A percentile compares a stretch with the other conserved stretches of the same genome.
Conservation (phyloP, 2,329 filamentous ascomycete genomes). For the Colletotrichum acutatum region DNA sequence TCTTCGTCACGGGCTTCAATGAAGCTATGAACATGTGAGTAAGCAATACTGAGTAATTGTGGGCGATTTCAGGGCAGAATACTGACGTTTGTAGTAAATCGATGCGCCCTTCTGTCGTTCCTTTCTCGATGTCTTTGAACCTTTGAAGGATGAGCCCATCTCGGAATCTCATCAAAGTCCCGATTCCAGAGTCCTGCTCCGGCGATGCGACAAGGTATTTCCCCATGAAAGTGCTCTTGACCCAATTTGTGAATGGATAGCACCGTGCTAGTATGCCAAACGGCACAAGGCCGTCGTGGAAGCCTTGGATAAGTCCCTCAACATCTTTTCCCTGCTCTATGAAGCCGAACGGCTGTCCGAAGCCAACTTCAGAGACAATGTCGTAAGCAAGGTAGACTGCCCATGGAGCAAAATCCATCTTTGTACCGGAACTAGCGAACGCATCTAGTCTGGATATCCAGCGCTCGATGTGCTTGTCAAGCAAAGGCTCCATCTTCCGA, state of each 20-base stretch:
- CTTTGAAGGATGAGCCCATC: constrained; percentile 63
- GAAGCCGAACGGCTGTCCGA: constrained; percentile 67
- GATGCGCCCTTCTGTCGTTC: constrained; percentile 54
- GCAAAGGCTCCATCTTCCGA: constrained; percentile 67
- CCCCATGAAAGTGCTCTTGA: constrained; percentile 62
- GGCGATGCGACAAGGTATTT: constrained; percentile 65
- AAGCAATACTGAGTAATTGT: too few relatives aligned
- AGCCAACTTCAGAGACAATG: constrained; percentile 66
- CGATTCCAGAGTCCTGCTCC: constrained; percentile 64
- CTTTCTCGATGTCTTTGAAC: constrained; percentile 56
- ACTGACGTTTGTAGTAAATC: constrained; percentile 64
- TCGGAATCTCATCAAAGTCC: constrained; percentile 66
- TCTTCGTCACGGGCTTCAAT: constrained; percentile 56
- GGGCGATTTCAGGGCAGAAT: too few relatives aligned
- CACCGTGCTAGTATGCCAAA: constrained; percentile 64
- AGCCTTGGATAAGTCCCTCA: constrained; percentile 62
- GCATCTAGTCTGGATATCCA: constrained; percentile 61
- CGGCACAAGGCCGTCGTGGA: constrained; percentile 62
- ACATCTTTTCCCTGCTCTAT: constrained; percentile 63
- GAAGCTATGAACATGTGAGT: constrained; percentile 44
- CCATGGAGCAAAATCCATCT: constrained; percentile 67
- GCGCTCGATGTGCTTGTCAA: constrained; percentile 60
- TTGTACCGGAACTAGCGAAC: constrained; percentile 56
- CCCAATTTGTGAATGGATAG: constrained; percentile 64
- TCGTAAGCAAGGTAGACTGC: constrained; percentile 68